Percentiles rank a stretch among this genome's conserved stretches.
These are phyloP conservation scores for Leptomonas pyrrhocoris DNA, from an alignment of 208 protist species.

Conservation along the genomic window DNA sequence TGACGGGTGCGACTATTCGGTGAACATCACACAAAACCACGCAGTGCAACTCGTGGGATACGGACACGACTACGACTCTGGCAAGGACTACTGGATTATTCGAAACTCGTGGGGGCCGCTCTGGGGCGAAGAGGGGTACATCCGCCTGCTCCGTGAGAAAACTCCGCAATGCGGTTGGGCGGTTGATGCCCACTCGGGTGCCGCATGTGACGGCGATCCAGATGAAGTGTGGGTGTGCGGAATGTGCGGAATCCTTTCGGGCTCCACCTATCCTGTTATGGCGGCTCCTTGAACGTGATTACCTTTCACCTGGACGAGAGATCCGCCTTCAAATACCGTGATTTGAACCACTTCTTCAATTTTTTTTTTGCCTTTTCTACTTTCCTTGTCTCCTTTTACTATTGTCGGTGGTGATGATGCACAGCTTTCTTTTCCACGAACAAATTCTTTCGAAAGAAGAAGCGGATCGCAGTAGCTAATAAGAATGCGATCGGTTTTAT, in stretches of 20 bases:
- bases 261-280: slow-evolving; percentile 65
- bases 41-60: slow-evolving; percentile 90
- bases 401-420: too few relatives aligned
- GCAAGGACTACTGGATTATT: slow-evolving; percentile 88
- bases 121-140: slow-evolving; percentile 87
- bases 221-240: slow-evolving; percentile 69
- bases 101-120: slow-evolving; percentile 85
- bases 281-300: not conserved
- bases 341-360: too few relatives aligned
- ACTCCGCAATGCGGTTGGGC: slow-evolving; percentile 41
- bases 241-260: slow-evolving; percentile 86
- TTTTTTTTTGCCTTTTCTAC: too few relatives aligned
- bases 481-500: not conserved
- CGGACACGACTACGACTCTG: slow-evolving; percentile 48
- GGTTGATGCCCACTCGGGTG: slow-evolving; percentile 53
- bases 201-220: slow-evolving; percentile 72
- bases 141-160: slow-evolving; percentile 62
- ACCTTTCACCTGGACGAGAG: too few relatives aligned
- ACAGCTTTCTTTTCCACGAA: too few relatives aligned
- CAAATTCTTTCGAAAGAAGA: too few relatives aligned
- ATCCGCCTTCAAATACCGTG: too few relatives aligned
- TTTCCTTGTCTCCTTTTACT: too few relatives aligned
- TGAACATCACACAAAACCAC: slow-evolving; percentile 82
- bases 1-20: slow-evolving; percentile 56
- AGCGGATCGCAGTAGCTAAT: too few relatives aligned